Evolutionary conservation across 148 eudicot genomes (phyloP).

Genomic region (Amaranthus palmeri): DNA sequence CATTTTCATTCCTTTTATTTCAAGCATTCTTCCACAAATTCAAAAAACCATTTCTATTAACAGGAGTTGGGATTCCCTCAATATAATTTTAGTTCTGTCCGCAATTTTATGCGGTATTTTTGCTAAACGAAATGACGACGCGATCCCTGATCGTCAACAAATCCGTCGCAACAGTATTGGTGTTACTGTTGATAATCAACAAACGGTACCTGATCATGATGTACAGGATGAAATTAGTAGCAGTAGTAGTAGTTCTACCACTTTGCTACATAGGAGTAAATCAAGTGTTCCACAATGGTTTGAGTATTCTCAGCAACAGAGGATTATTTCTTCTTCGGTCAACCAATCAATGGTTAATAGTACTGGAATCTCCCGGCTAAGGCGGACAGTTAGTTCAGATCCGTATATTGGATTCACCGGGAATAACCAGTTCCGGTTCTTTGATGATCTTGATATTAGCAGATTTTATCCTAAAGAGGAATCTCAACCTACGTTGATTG

Average conservation of each 20-base stretch:
- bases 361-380: conserved; percentile 32
- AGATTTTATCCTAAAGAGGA: conserved; percentile 19
- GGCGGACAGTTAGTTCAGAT: conserved; percentile 41
- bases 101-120: conserved; percentile 69
- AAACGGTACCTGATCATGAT: not conserved
- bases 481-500: not conserved
- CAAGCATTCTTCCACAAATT: conserved; percentile 20
- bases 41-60: conserved; percentile 26
- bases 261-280: not conserved
- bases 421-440: conserved; percentile 32
- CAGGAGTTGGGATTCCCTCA: conserved; percentile 52
- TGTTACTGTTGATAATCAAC: not conserved
- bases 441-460: conserved; percentile 54
- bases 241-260: not conserved
- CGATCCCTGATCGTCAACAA: not conserved
- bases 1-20: conserved; percentile 33
- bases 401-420: conserved; percentile 32
- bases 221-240: not conserved
- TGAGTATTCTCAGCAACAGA: conserved; percentile 31
- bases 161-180: too few species aligned
- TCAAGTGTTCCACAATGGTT: conserved; percentile 24
- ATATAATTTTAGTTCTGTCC: conserved; percentile 47
- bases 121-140: conserved; percentile 43
- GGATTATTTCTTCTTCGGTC: too few species aligned
- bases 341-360: too few species aligned